Conservation (phyloP, 1,139 yeast genomes). For the Komagataea norvegica region DNA sequence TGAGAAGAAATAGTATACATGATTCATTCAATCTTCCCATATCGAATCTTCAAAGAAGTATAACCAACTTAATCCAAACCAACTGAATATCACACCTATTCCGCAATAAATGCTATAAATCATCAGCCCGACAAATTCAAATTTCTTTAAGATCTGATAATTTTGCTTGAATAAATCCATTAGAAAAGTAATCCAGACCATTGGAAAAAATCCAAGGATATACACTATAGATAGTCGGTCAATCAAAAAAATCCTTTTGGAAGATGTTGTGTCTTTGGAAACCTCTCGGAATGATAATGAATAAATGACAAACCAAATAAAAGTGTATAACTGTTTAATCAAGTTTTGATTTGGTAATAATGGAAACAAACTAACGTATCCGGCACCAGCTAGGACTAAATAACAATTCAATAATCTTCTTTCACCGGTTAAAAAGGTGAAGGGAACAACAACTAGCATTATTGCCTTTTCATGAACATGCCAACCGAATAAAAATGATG, state of each 20-base stretch:
- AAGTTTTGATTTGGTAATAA: slow-evolving; percentile 71
- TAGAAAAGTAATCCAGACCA: slow-evolving; percentile 51
- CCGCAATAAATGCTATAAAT: slow-evolving; percentile 81
- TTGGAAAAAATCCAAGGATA: slow-evolving; percentile 60
- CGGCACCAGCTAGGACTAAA: slow-evolving; percentile 66
- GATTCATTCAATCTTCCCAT: slow-evolving; percentile 36
- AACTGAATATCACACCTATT: slow-evolving; percentile 77
- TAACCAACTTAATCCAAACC: slow-evolving; percentile 87
- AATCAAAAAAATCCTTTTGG: slow-evolving; percentile 52
- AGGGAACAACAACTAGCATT: slow-evolving; percentile 82
- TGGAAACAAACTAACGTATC: slow-evolving; percentile 86
- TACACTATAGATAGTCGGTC: slow-evolving; percentile 71
- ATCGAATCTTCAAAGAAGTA: slow-evolving; percentile 73
- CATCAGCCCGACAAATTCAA: slow-evolving; percentile 78
- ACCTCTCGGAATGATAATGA: slow-evolving; percentile 66
- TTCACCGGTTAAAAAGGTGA: slow-evolving; percentile 73
- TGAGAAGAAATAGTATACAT: slow-evolving; percentile 22
- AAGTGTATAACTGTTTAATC: slow-evolving; percentile 71
- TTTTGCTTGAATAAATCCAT: slow-evolving; percentile 54
- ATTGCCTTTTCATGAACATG: slow-evolving; percentile 98
- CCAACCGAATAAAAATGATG: slow-evolving; percentile 95
- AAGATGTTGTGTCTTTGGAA: slow-evolving; percentile 43
- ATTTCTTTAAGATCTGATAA: slow-evolving; percentile 43
- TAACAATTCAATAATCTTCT: slow-evolving; percentile 66
- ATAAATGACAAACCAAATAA: slow-evolving; percentile 80